phyloP scores from a whole-genome alignment of 192 early-diverging fungal genomes.

The Polychytrium aggregatum region DNA sequence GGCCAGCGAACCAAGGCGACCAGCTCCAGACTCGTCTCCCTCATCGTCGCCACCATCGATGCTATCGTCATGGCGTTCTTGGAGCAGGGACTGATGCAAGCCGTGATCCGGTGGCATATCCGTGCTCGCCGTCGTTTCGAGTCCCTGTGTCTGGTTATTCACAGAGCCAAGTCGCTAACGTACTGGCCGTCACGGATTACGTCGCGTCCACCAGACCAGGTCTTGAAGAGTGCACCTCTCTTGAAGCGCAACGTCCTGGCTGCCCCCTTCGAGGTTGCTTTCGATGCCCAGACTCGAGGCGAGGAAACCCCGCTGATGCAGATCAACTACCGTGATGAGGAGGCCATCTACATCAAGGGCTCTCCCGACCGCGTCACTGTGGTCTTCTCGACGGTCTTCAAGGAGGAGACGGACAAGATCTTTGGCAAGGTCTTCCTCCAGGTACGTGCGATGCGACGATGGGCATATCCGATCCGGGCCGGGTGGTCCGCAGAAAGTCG shows the following conservation, averaged over 20 bases:
- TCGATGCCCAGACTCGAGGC: conserved; percentile 66
- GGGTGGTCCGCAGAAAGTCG: no score
- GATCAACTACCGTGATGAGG: conserved; percentile 85
- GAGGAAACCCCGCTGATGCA: conserved; percentile 75
- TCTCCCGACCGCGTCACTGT: conserved; percentile 91
- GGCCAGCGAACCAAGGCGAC: no score
- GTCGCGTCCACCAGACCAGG: conserved; percentile 31
- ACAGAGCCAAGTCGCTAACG: no score
- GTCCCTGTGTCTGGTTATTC: no score
- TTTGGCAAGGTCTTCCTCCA: conserved; percentile 95
- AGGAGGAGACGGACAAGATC: conserved; percentile 93
- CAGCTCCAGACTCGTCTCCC: no score
- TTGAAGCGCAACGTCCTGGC: conserved; percentile 93
- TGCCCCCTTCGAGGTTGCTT: conserved; percentile 85
- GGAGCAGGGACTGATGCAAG: no score
- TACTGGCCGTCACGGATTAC: no score
- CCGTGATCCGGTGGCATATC: no score
- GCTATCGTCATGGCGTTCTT: no score
- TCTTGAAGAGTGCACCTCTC: conserved; percentile 74
- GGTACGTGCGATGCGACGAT: conserved; percentile 44
- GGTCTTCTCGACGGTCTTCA: conserved; percentile 92
- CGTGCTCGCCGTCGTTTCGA: no score
- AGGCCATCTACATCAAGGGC: conserved; percentile 87
- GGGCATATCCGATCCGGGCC: no score
- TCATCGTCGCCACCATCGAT: no score